Evolutionary conservation across 805 yeast genomes (phyloP).

Genomic region (Hanseniaspora guilliermondii): DNA sequence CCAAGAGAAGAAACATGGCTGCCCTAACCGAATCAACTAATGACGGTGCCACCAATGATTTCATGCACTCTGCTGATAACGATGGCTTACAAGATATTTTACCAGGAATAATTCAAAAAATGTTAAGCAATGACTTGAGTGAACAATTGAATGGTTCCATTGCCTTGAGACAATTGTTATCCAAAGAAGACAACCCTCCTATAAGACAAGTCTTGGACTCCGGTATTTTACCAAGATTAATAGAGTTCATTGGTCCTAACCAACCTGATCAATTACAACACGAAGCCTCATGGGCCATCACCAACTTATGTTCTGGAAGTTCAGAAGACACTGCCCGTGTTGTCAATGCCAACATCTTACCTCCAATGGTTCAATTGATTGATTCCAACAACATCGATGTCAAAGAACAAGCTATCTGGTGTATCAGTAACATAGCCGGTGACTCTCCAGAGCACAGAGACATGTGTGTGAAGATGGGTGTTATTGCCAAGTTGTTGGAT

Average conservation of each 20-base stretch:
- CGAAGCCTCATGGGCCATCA: slow-evolving; percentile 99
- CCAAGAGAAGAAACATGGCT: slow-evolving; percentile 78
- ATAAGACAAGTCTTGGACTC: slow-evolving; percentile 83
- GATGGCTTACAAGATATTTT: slow-evolving; percentile 45
- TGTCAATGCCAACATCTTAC: slow-evolving; percentile 88
- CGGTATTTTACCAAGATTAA: slow-evolving; percentile 87
- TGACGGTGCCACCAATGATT: slow-evolving; percentile 38
- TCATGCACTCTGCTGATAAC: slow-evolving; percentile 20
- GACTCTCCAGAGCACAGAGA: slow-evolving; percentile 87
- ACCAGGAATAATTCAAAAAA: slow-evolving; percentile 74
- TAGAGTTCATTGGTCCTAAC: slow-evolving; percentile 62
- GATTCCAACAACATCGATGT: slow-evolving; percentile 77
- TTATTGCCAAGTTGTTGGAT: slow-evolving; percentile 76
- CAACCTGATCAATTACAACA: slow-evolving; percentile 82
- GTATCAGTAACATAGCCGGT: slow-evolving; percentile 97
- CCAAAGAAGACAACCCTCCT: slow-evolving; percentile 93
- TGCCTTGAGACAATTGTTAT: slow-evolving; percentile 82
- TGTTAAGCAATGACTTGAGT: slow-evolving; percentile 63
- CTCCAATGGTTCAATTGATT: slow-evolving; percentile 71
- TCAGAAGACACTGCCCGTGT: slow-evolving; percentile 82
- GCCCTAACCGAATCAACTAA: slow-evolving; percentile 31
- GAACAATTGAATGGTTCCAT: slow-evolving; percentile 79
- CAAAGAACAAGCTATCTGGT: slow-evolving; percentile 98
- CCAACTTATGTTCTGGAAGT: slow-evolving; percentile 91
- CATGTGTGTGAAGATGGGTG: slow-evolving; percentile 69